Conservation (phyloP, 1,284 basidiomycete species). For the Paramarasmius palmivorus region DNA sequence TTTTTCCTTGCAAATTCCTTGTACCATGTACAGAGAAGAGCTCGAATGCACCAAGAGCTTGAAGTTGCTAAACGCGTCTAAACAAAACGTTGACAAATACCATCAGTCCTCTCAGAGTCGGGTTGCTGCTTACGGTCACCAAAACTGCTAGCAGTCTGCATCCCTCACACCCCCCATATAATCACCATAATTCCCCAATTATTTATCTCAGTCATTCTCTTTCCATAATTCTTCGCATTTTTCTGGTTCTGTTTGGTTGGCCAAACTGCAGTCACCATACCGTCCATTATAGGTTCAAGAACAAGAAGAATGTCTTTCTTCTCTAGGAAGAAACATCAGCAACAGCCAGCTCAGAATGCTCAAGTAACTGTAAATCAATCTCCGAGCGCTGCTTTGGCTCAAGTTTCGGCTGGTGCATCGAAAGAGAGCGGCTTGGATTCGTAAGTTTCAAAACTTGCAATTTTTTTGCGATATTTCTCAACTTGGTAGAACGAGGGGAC, state of each 20-base stretch:
- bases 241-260: slow-evolving; percentile 3
- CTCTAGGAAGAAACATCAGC: slow-evolving; percentile 75
- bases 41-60: too few relatives aligned
- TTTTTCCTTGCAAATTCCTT: too few relatives aligned
- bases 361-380: slow-evolving; percentile 44
- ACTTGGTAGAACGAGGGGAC: neutral
- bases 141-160: too few relatives aligned
- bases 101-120: too few relatives aligned
- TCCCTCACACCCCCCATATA: too few relatives aligned
- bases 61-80: too few relatives aligned
- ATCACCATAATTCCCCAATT: neutral
- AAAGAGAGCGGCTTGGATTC: slow-evolving; percentile 34
- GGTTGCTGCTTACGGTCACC: too few relatives aligned
- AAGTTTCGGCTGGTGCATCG: slow-evolving; percentile 30
- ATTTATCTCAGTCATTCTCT: neutral
- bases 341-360: slow-evolving; percentile 40
- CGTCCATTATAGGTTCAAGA: slow-evolving; percentile 54
- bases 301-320: slow-evolving; percentile 87
- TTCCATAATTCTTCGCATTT: neutral
- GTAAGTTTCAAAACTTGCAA: slow-evolving; percentile 34
- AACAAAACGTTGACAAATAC: too few relatives aligned
- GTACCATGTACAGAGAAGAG: too few relatives aligned
- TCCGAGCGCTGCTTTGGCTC: slow-evolving; percentile 20
- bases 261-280: slow-evolving; percentile 41
- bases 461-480: neutral